These are phyloP conservation scores for Solanum hybrid DNA, from an alignment of 305 asterid species.

Conservation along the genomic window DNA sequence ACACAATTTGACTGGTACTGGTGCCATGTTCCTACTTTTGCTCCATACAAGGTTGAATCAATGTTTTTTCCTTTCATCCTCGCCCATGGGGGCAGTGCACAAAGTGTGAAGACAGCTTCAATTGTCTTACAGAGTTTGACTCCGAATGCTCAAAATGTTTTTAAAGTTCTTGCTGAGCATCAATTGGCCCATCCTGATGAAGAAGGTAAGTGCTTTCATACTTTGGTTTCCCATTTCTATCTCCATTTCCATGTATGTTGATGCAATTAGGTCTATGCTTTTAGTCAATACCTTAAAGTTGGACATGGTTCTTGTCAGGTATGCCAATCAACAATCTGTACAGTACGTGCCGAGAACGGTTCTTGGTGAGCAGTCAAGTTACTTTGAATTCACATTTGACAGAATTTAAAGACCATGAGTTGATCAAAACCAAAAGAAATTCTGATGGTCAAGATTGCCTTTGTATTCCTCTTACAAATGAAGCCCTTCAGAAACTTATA, in stretches of 20 bases:
- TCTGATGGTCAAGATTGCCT: slow-evolving; percentile 83
- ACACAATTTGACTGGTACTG: slow-evolving; percentile 95
- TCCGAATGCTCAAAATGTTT: slow-evolving; percentile 83
- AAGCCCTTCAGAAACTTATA: slow-evolving; percentile 71
- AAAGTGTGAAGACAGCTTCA: slow-evolving; percentile 78
- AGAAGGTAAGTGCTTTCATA: slow-evolving; percentile 52
- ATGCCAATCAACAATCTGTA: slow-evolving; percentile 62
- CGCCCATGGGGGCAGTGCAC: slow-evolving; percentile 58
- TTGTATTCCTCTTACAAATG: slow-evolving; percentile 65
- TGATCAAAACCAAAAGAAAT: slow-evolving; percentile 69
- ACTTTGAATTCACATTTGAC: slow-evolving; percentile 85
- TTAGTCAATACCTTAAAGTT: not conserved
- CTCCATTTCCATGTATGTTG: not conserved
- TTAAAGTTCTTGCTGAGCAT: slow-evolving; percentile 69
- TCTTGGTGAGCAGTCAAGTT: slow-evolving; percentile 80
- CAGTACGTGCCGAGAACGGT: slow-evolving; percentile 58
- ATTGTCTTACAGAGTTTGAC: slow-evolving; percentile 88
- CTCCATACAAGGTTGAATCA: slow-evolving; percentile 79
- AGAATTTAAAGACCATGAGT: slow-evolving; percentile 88
- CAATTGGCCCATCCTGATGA: slow-evolving; percentile 75
- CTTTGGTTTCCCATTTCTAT: not conserved
- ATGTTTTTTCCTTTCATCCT: slow-evolving; percentile 68
- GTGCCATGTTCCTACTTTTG: slow-evolving; percentile 88
- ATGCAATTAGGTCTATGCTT: not conserved
- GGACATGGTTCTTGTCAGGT: slow-evolving; percentile 32